A percentile compares a stretch with the other conserved stretches of the same genome.
Conservation (phyloP, 768 basidiomycete genomes). For the Pisolithus albus region DNA sequence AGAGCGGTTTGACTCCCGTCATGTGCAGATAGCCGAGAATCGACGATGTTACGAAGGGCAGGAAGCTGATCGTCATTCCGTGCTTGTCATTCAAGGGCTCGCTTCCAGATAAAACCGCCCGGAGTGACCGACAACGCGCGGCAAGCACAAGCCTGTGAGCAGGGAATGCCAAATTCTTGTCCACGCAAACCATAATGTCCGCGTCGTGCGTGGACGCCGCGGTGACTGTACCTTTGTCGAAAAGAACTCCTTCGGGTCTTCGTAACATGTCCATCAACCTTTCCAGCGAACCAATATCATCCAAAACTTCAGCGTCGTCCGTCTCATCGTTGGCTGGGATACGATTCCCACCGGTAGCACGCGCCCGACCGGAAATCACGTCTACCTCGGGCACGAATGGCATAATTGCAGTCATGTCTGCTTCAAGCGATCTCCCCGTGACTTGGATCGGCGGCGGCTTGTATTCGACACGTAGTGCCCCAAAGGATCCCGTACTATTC, state of each 20-base stretch:
- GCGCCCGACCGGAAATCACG: not conserved
- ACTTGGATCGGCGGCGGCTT: constrained; percentile 48
- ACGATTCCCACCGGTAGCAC: not conserved
- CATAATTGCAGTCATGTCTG: constrained; percentile 59
- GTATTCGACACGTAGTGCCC: constrained; percentile 73
- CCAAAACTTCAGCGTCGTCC: constrained; percentile 31
- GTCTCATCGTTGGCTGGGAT: constrained; percentile 29
- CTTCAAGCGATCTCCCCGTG: constrained; percentile 48
- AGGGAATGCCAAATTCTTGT: constrained; percentile 41
- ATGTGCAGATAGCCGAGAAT: constrained; percentile 26
- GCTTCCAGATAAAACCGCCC: constrained; percentile 34
- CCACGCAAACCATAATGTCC: constrained; percentile 50
- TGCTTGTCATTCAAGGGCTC: constrained; percentile 20
- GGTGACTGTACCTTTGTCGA: constrained; percentile 4
- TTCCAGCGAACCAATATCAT: constrained; percentile 30
- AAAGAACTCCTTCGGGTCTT: not conserved
- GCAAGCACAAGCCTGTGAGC: constrained; percentile 64
- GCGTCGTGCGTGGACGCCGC: constrained; percentile 36
- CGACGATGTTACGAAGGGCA: constrained; percentile 6
- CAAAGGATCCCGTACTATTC: constrained; percentile 84
- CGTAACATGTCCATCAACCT: constrained; percentile 14
- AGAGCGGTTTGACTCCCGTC: constrained; percentile 52
- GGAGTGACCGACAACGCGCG: constrained; percentile 46
- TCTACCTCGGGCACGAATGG: constrained; percentile 40
- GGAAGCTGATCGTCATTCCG: constrained; percentile 25